A percentile compares a stretch with the other conserved stretches of the same genome.
phyloP scores from a whole-genome alignment of 768 basidiomycete species.

The Mycena polygramma region DNA sequence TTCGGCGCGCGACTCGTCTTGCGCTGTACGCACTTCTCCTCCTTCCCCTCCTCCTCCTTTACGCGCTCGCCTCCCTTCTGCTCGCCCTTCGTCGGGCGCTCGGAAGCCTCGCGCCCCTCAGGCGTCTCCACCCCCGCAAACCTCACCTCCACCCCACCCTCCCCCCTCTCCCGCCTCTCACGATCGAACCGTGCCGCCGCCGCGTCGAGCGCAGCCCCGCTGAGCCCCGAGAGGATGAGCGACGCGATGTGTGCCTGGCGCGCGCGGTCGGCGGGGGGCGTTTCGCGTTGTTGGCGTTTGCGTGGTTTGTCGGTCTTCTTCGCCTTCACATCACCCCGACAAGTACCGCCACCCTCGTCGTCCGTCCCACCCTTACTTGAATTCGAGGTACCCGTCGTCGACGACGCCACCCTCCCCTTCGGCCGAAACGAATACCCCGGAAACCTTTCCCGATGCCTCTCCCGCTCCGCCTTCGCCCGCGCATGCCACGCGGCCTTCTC shows the following conservation, averaged over 20 bases:
- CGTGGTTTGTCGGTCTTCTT: no score
- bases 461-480: conserved; percentile 60
- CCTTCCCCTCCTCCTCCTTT: background rate
- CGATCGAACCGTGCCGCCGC: conserved; percentile 60
- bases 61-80: background rate
- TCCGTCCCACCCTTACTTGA: no score
- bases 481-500: conserved; percentile 63
- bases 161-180: conserved; percentile 8
- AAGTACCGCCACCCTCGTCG: conserved; percentile 11
- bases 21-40: background rate
- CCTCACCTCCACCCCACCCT: conserved; percentile 24
- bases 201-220: conserved; percentile 55
- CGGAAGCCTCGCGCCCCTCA: conserved; percentile 20
- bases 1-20: background rate
- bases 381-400: no score
- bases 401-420: no score
- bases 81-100: background rate
- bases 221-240: conserved; percentile 61
- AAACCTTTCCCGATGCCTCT: conserved; percentile 58
- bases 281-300: conserved; percentile 22
- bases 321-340: background rate
- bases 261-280: conserved; percentile 55
- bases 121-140: conserved; percentile 30
- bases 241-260: conserved; percentile 65
- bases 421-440: conserved; percentile 51